These are phyloP conservation scores for Colletotrichum acutatum DNA, from an alignment of 2,329 filamentous ascomycete genomes.

Conservation along the genomic window DNA sequence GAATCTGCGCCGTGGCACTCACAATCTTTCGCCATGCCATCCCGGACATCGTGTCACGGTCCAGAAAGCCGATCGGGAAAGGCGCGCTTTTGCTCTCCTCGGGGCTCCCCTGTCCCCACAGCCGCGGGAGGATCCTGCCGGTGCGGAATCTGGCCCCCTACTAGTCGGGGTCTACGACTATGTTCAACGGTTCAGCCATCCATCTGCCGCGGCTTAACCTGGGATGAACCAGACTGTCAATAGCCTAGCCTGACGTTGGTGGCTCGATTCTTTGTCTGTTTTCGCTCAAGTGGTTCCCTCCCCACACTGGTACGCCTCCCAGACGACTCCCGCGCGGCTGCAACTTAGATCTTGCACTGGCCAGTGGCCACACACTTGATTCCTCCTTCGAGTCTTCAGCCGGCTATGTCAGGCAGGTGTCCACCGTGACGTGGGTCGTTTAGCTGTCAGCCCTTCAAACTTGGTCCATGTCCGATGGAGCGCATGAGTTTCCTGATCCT, in stretches of 20 bases:
- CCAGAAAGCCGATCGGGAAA: slow-evolving; percentile 16
- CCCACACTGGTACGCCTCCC: slow-evolving; percentile 11
- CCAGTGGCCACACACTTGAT: neutral
- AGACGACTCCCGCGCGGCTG: slow-evolving; percentile 28
- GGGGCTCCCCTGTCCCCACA: slow-evolving; percentile 10
- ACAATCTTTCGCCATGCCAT: slow-evolving; percentile 3
- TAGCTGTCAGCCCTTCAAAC: neutral
- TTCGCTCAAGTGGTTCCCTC: neutral
- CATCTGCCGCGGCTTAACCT: slow-evolving; percentile 8
- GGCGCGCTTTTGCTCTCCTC: neutral
- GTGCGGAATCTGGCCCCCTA: slow-evolving; percentile 16
- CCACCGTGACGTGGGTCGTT: slow-evolving; percentile 2
- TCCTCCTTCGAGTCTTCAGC: neutral
- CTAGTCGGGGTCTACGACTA: neutral
- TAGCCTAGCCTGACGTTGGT: neutral
- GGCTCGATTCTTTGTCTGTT: slow-evolving; percentile 19
- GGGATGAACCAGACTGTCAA: neutral
- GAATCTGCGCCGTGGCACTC: slow-evolving; percentile 15
- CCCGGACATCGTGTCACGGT: slow-evolving; percentile 5
- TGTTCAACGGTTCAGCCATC: neutral
- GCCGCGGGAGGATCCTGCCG: slow-evolving; percentile 27
- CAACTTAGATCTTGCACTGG: slow-evolving; percentile 17
- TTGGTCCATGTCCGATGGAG: slow-evolving; percentile 3
- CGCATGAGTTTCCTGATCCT: slow-evolving; percentile 21
- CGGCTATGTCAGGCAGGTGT: neutral